Base-by-base conservation (phyloP, 2,329 filamentous ascomycete species). In the Neonectria coccinea region DNA sequence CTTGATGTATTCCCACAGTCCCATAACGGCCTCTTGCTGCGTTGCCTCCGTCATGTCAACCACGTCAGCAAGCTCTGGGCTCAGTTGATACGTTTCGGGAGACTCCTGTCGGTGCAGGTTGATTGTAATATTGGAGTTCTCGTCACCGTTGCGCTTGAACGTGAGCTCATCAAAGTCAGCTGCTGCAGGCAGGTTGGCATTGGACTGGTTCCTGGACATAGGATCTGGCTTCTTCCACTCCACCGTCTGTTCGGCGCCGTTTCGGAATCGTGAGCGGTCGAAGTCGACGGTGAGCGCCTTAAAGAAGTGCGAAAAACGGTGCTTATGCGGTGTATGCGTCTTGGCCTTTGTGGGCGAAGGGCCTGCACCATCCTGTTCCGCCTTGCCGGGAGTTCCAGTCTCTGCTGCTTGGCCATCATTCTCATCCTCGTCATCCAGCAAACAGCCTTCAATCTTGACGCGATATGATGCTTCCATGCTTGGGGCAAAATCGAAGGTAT, bases 1-100 rank as follows among this genome's bases (percentile, higher is more conserved):
- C 71, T 93, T 91, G 70, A 97, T 92, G 74, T 99, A 99, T 76
- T 97, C 94, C 93, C 94, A 99, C 33, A 99, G 87, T 14, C 92
- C 94, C 85, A 97, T 92, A 29, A 97, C 89, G 7, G 94, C 91
- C 67, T 96, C 94, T 42, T 93, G 91, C 31, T 94, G 90, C 29
- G 96, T 95, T 55, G 93, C 95, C 78, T 97, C 93, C 53, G 89
- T 86, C 74, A 92, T 92, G 74, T 97, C 96, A 18, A 98, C 84
- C 14, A 98, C 86, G 54, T 97, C 92, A 11, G 93, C 90, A 50
- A 99, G 83, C 62, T 90, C 88, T 54, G 91, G 89, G 79, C 90
- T 96, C 27, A 98, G 81, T 71, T 89, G 88, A 77, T 91, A 97
- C 60, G 94, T 88, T 78, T 98, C 95, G 0, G 93, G 94, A 14